Evolutionary conservation across 768 basidiomycete genomes (phyloP).

Genomic region (Sporobolomyces roseus): DNA sequence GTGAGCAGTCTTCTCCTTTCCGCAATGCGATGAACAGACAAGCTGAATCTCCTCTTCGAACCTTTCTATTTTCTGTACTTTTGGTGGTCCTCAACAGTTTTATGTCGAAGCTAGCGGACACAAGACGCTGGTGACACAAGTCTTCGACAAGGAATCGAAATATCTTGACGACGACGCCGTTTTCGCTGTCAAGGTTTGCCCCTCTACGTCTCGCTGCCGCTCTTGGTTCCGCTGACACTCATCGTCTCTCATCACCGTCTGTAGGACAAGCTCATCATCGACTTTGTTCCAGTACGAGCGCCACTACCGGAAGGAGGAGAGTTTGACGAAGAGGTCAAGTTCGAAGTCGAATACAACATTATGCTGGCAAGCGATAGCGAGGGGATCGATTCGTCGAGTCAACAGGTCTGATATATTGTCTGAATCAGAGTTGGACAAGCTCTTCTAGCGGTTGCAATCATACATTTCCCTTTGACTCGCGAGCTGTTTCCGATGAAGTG

Average conservation of each 20-base stretch:
- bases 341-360: slow-evolving; percentile 38
- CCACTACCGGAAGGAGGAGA: slow-evolving; percentile 24
- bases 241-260: too few relatives aligned
- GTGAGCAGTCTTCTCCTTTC: not conserved
- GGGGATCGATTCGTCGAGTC: not conserved
- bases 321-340: slow-evolving; percentile 32
- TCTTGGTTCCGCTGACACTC: not conserved
- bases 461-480: too few relatives aligned
- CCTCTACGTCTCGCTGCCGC: too few relatives aligned
- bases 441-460: too few relatives aligned
- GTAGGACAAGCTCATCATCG: slow-evolving; percentile 40
- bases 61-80: too few relatives aligned
- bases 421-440: too few relatives aligned
- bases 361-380: not conserved
- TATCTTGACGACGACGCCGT: slow-evolving; percentile 46
- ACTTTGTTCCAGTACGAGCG: slow-evolving; percentile 31
- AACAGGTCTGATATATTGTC: not conserved
- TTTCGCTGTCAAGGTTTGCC: slow-evolving; percentile 43
- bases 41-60: not conserved
- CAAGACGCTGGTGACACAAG: slow-evolving; percentile 44
- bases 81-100: slow-evolving; percentile 33
- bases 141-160: slow-evolving; percentile 41
- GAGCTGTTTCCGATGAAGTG: too few relatives aligned
- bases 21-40: slow-evolving; percentile 1
- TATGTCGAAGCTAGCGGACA: slow-evolving; percentile 36